Base-by-base conservation (phyloP, 73 alveolate species). In the Uronychia binucleata region DNA sequence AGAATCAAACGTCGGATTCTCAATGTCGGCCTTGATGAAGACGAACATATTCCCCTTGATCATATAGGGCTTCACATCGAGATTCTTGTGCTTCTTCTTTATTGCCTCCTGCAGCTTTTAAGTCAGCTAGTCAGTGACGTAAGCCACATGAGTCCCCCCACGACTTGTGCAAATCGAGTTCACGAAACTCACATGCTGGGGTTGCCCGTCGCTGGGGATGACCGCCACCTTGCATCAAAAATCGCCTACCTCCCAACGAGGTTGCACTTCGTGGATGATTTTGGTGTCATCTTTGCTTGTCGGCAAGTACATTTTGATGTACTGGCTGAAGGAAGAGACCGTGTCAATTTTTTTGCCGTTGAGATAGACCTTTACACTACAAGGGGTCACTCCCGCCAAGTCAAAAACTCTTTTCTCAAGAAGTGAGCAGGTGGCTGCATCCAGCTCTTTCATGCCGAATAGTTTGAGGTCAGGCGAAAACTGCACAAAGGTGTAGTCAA, bases 131-230 rank as follows among this genome's bases (percentile, higher is more conserved):
- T 99, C 99, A n/a, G 97, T 82, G 1, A 99, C 93, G 86, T 97
- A 95, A 88, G 91, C 95, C 58, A 99, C 99, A 90, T 99, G 99
- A 0, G 99, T 98, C 8, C 99, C 99, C 0, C 99, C 99, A 86
- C 95, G 96, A 81, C 97, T 93, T 30, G 99, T 99, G 92, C 99
- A 95, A 11, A 99, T 98, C 14, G 99, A 96, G 92, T 99, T 99
- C 34, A 99, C 99, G 88, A 98, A 99, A 31, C 99, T 93, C 35
- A 97, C 99, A 92, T 97, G 97, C 84, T 96, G 96, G 84, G 97
- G 98, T 78, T 89, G 81, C 0, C 99, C 99, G 86, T 98, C 99
- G 13, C 99, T 94, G 83, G 97, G 94, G 1, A 99, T 86, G 82
- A 96, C 98, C 31, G 92, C 93, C 57, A 98, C 95, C 90, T 99